Percentiles rank a stretch among this genome's conserved stretches.
phyloP scores from a whole-genome alignment of 2,329 filamentous ascomycete species.

The Pseudogymnoascus pannorum region DNA sequence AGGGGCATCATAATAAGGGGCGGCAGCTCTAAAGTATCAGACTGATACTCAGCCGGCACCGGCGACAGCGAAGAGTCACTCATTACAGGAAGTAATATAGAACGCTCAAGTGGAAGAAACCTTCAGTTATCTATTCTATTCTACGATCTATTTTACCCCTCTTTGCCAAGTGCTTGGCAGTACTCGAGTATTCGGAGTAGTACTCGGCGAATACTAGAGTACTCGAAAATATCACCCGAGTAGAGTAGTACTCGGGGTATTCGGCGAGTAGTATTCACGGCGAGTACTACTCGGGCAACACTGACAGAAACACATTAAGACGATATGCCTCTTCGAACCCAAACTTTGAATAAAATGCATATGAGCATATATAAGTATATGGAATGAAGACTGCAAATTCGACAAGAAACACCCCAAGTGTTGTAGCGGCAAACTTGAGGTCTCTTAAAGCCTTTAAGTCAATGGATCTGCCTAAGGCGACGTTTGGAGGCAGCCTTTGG shows the following conservation, averaged over 20 bases:
- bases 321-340: no score
- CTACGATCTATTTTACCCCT: neutral
- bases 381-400: constrained; percentile 75
- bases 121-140: neutral
- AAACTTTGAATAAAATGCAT: constrained; percentile 37
- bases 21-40: neutral
- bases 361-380: constrained; percentile 73
- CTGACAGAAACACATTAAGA: no score
- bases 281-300: no score
- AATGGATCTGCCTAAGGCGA: constrained; percentile 31
- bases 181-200: neutral
- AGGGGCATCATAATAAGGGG: neutral
- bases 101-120: neutral
- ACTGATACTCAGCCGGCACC: neutral
- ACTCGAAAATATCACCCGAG: neutral
- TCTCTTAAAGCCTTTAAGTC: constrained; percentile 39
- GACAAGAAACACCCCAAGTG: constrained; percentile 60
- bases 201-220: neutral
- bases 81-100: neutral
- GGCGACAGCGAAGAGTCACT: neutral
- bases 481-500: neutral
- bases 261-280: no score
- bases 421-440: constrained; percentile 55
- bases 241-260: neutral
- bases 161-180: neutral